Evolutionary conservation across 2,329 filamentous ascomycete genomes (phyloP).

Genomic region (Diaporthe sp.): DNA sequence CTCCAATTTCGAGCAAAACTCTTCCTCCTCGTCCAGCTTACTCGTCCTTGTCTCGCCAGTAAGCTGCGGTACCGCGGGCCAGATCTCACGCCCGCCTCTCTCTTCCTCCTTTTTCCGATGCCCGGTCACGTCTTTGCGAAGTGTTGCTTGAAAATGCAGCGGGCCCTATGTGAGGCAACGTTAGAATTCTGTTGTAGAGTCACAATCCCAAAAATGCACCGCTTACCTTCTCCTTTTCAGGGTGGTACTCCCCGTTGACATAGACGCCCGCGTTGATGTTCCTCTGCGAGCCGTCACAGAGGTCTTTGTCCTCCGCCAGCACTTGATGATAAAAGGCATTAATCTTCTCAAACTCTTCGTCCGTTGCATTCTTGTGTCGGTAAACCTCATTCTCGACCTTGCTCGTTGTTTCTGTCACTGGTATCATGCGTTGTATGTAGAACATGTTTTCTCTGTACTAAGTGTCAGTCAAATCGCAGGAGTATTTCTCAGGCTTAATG

Average conservation of each 20-base stretch:
- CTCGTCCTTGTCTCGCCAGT: conserved; percentile 11
- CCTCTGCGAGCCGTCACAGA: conserved; percentile 62
- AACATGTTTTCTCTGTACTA: conserved; percentile 59
- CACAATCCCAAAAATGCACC: no score
- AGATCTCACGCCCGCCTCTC: conserved; percentile 33
- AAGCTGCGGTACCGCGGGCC: conserved; percentile 28
- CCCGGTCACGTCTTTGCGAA: conserved; percentile 33
- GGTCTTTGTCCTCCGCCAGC: conserved; percentile 64
- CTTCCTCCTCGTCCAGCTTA: conserved; percentile 38
- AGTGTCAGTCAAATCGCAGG: not conserved
- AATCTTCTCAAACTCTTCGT: conserved; percentile 61
- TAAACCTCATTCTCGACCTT: conserved; percentile 66
- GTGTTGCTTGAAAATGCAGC: conserved; percentile 35
- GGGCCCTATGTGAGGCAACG: not conserved
- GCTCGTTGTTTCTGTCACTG: conserved; percentile 56
- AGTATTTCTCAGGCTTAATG: accelerated
- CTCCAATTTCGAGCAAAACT: conserved; percentile 39
- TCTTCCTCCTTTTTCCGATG: conserved; percentile 35
- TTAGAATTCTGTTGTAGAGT: not conserved
- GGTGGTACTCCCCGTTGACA: conserved; percentile 65
- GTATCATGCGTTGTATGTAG: conserved; percentile 65
- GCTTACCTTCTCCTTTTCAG: conserved; percentile 60
- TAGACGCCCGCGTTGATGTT: conserved; percentile 66
- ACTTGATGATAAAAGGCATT: conserved; percentile 65
- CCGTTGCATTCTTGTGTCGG: conserved; percentile 60